Base-by-base conservation (phyloP, 345 rosid species). In the Streptanthus diversifolius region DNA sequence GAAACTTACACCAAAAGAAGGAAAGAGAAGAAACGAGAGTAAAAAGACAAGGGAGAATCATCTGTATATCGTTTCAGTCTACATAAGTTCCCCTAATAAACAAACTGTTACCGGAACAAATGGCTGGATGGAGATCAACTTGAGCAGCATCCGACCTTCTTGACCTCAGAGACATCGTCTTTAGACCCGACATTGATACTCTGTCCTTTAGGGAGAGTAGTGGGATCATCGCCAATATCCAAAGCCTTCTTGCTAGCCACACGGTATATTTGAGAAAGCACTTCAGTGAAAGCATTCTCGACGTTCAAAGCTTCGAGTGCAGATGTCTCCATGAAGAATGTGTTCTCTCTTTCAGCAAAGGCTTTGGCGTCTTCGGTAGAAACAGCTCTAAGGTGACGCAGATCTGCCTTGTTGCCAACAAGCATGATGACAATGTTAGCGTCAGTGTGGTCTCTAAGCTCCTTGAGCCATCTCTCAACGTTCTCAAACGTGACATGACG, bases 381-480 rank as follows among this genome's bases (percentile, higher is more conserved):
- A 59, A 87, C 90, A 33, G 96, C 93, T 71, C 90, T 87, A 69
- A 91, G 66, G 66, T 91, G 97, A 61, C 89, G 89, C 25, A 87
- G 78, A 73, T 92, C 96, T 0, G 96, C 89, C 78, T 92, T 92
- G 85, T 92, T 92, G 12, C 98, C 98, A 25, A 91, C 90, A 25
- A 91, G 90, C 97, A 91, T 89, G 48, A 90, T 83, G 54, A 88
- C 96, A 10, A 91, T 91, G 69, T 85, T 91, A 73, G 88, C 75
- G 63, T 91, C 96, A 0, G 96, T 89, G 80, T 89, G 97, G 75
- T 81, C 91, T 52, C 97, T 82, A 63, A 91, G 86, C 83, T 89
- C 98, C 82, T 89, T 92, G 59, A 89, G 76, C 98, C 98, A 92
- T 72, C 98, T 88, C 73, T 89, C 90, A 19, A 88, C 90, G 57